A percentile compares a stretch with the other conserved stretches of the same genome.
Evolutionary conservation across 73 alveolate species (phyloP).

Genomic region (Durusdinium trenchii): DNA sequence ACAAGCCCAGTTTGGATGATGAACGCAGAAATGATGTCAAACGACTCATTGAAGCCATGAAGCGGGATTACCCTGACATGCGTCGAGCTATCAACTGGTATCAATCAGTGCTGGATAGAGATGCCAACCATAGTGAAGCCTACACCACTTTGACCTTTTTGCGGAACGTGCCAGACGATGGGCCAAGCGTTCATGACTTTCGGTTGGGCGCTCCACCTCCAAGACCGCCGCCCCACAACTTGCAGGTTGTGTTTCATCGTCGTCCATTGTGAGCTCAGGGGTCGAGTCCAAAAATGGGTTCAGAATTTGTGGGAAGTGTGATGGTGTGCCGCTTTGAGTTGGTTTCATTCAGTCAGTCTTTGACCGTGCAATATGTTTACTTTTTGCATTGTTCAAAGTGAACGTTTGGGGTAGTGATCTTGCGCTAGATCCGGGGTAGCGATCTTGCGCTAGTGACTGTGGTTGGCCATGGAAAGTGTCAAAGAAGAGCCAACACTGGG

Average conservation of each 20-base stretch:
- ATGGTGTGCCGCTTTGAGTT: too few species aligned
- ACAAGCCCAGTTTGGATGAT: neutral
- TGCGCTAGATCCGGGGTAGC: too few species aligned
- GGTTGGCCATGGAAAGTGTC: too few species aligned
- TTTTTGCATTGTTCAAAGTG: too few species aligned
- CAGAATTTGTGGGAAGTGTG: too few species aligned
- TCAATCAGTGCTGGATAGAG: neutral
- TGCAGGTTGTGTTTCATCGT: conserved; percentile 24
- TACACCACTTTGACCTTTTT: neutral
- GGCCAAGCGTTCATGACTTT: neutral
- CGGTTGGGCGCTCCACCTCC: neutral
- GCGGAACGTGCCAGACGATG: neutral
- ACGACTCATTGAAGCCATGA: neutral
- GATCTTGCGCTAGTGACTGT: too few species aligned
- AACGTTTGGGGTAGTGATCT: too few species aligned
- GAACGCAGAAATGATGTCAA: neutral
- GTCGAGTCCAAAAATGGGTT: too few species aligned
- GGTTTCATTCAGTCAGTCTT: too few species aligned
- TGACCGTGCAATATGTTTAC: too few species aligned
- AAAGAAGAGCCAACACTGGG: too few species aligned
- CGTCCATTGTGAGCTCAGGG: neutral
- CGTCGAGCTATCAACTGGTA: neutral
- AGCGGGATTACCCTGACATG: conserved; percentile 9
- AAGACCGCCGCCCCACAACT: neutral
- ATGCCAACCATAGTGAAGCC: neutral